These are phyloP conservation scores for Chaetomium fimeti DNA, from an alignment of 495 filamentous ascomycete genomes.

Conservation along the genomic window DNA sequence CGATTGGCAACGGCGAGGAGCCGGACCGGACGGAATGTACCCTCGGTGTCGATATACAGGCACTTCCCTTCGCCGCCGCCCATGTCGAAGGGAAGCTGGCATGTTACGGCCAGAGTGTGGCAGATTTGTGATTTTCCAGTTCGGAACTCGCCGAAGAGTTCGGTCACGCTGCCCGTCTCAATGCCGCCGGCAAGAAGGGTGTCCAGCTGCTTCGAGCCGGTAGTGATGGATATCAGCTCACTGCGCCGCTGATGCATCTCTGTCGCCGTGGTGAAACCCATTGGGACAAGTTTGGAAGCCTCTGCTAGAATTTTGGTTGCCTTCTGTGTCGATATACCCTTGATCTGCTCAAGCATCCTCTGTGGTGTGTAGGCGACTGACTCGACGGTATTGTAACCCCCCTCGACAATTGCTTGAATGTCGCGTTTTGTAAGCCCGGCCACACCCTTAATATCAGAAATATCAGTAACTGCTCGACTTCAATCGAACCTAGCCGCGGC, in stretches of 20 bases:
- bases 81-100: slow-evolving; percentile 97
- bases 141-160: slow-evolving; percentile 96
- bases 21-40: slow-evolving; percentile 92
- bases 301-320: slow-evolving; percentile 90
- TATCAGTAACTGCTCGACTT: slow-evolving; percentile 1
- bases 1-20: slow-evolving; percentile 87
- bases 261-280: slow-evolving; percentile 99
- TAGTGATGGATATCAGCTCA: slow-evolving; percentile 96
- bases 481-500: neutral
- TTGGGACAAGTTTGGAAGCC: slow-evolving; percentile 94
- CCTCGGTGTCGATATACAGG: slow-evolving; percentile 98
- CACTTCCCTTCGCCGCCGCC: slow-evolving; percentile 98
- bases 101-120: slow-evolving; percentile 97
- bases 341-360: slow-evolving; percentile 84
- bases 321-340: slow-evolving; percentile 96
- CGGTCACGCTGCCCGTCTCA: slow-evolving; percentile 97
- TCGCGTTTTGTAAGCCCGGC: slow-evolving; percentile 88
- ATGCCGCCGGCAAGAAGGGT: slow-evolving; percentile 92
- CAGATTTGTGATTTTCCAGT: slow-evolving; percentile 98
- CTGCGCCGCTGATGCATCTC: slow-evolving; percentile 97
- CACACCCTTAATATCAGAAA: slow-evolving; percentile 55
- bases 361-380: slow-evolving; percentile 92
- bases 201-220: slow-evolving; percentile 93
- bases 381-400: slow-evolving; percentile 92
- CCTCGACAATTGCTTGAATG: slow-evolving; percentile 88